Evolutionary conservation across 768 basidiomycete genomes (phyloP), one percentile per base, ranked within the genome.

Genomic region (Scleroderma bovista): DNA sequence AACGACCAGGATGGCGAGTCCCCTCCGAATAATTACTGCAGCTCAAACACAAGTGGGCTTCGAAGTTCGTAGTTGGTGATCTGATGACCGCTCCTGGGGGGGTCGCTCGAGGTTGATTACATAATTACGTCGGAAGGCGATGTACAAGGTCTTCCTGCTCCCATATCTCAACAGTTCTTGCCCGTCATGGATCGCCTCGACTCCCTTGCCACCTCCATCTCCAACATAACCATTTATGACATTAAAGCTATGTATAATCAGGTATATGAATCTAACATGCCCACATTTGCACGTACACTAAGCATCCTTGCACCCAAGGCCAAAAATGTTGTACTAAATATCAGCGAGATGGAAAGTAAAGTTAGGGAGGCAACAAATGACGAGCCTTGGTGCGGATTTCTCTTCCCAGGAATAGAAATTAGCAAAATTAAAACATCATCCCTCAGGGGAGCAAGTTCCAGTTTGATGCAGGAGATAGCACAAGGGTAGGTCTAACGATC

Each of bases 381-480:
- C 59, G 96, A 99, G 55, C 86, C 96, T 50, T 99, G 96, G 95
- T 96, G 64, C 57, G 81, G 70, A n/a, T n/a, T 29, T 36, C 15
- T 8, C 23, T 32, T 26, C 22, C 6, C 12, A 19, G 31, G 37
- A 13, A 8, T 2, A 29, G 12, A 46, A 13, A 17, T 10, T 24
- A 20, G 59, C 41, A 57, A 44, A 33, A 29, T 29, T 44, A 29
- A 44, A 48, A 41, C 22, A 15, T 37, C 24, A n/a, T 15, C 45
- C 46, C 43, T 51, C 57, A 96, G 94, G 95, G 95, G 96, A 16
- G 95, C 95, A 51, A 93, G 90, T 64, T 96, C 94, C 44, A 94
- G 93, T 22, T 71, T 98, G 68, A 98, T 98, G 96, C 89, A 93
- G 64, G 93, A 98, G 59, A 98, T 99, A 57, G 93, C 96, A 12